Conservation (phyloP, 2,329 filamentous ascomycete genomes). For the Fusarium brevicatenulatum region DNA sequence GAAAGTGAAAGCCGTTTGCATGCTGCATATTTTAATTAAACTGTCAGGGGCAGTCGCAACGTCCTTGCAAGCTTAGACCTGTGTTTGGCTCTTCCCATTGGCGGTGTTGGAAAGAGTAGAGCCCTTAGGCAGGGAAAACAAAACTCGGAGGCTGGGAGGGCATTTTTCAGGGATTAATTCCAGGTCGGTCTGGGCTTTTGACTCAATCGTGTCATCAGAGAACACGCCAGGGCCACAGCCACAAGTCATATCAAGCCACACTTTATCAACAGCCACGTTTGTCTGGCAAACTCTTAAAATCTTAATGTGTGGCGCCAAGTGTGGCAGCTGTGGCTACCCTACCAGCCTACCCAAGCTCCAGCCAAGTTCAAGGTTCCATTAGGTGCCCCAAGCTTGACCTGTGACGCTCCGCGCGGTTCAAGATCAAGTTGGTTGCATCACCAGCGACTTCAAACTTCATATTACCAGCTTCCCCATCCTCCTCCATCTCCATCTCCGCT, state of each 20-base stretch:
- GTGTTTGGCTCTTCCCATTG: slow-evolving; percentile 27
- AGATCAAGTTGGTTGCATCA: slow-evolving; percentile 45
- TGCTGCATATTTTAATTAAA: slow-evolving; percentile 39
- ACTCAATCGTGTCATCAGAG: slow-evolving; percentile 9
- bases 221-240: slow-evolving; percentile 5
- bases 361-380: slow-evolving; percentile 21
- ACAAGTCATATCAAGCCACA: not conserved
- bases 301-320: slow-evolving; percentile 23
- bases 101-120: slow-evolving; percentile 13
- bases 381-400: slow-evolving; percentile 23
- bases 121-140: slow-evolving; percentile 26
- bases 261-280: not conserved
- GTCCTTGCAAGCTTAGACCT: slow-evolving; percentile 11
- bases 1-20: slow-evolving; percentile 26
- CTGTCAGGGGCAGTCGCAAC: slow-evolving; percentile 21
- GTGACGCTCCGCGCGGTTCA: slow-evolving; percentile 42
- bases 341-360: slow-evolving; percentile 22
- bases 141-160: slow-evolving; percentile 41
- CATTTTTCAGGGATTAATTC: slow-evolving; percentile 30
- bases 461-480: slow-evolving; percentile 35
- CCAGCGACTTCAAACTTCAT: slow-evolving; percentile 44
- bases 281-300: not conserved
- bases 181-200: slow-evolving; percentile 17
- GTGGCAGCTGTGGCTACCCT: slow-evolving; percentile 39
- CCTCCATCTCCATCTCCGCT: slow-evolving; percentile 9